Percentiles rank a stretch among this genome's conserved stretches.
These are phyloP conservation scores for Dissophora ornata DNA, from an alignment of 192 early-diverging fungal genomes.

Conservation along the genomic window DNA sequence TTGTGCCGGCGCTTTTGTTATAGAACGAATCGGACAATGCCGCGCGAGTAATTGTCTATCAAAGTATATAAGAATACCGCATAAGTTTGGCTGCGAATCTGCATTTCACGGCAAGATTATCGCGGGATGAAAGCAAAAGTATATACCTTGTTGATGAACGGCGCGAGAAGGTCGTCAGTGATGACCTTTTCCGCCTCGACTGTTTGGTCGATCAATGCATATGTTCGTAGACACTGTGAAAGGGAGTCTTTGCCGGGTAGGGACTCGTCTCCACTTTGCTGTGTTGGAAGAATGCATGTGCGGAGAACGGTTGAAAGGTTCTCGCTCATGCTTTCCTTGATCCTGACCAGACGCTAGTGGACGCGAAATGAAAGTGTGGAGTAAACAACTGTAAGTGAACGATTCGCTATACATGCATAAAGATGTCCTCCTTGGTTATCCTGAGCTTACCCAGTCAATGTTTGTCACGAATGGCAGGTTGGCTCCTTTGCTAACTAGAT, in stretches of 20 bases:
- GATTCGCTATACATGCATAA: no score
- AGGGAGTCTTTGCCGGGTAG: slow-evolving; percentile 59
- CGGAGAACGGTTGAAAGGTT: slow-evolving; percentile 69
- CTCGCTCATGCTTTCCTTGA: slow-evolving; percentile 74
- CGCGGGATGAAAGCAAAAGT: not conserved
- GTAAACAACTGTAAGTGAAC: no score
- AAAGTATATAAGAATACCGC: not conserved
- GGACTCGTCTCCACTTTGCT: slow-evolving; percentile 26
- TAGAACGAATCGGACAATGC: slow-evolving; percentile 22
- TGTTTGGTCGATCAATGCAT: slow-evolving; percentile 77
- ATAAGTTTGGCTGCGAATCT: no score
- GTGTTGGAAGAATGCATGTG: slow-evolving; percentile 55
- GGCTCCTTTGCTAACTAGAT: slow-evolving; percentile 73
- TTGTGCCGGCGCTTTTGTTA: not conserved
- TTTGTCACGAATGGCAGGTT: slow-evolving; percentile 75
- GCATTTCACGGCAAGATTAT: no score
- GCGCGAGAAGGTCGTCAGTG: slow-evolving; percentile 62
- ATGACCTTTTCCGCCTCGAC: slow-evolving; percentile 73
- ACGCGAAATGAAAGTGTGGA: not conserved
- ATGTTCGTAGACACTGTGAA: slow-evolving; percentile 78
- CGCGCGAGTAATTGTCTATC: slow-evolving; percentile 29
- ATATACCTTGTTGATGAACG: slow-evolving; percentile 66
- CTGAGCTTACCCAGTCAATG: slow-evolving; percentile 73
- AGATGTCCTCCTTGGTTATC: no score
- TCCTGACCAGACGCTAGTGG: slow-evolving; percentile 71